phyloP scores from a whole-genome alignment of 257 asterid species.

The Solanum chiquidenum region DNA sequence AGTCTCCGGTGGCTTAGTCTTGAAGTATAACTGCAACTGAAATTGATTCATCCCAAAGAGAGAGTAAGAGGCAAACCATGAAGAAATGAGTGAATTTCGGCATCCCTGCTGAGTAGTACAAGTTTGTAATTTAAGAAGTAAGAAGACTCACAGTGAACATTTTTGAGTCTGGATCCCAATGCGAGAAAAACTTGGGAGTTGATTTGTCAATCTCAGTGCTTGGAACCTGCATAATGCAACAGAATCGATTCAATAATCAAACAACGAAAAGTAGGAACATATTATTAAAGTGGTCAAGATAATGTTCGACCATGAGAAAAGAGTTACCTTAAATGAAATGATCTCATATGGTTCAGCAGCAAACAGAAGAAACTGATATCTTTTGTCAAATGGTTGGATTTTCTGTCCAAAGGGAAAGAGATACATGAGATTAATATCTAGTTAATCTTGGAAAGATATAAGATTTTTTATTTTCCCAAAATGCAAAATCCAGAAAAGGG shows the following conservation, averaged over 20 bases:
- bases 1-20: slow-evolving; percentile 73
- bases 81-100: not conserved
- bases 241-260: not conserved
- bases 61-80: not conserved
- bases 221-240: slow-evolving; percentile 53
- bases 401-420: slow-evolving; percentile 36
- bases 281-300: not conserved
- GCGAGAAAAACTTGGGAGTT: slow-evolving; percentile 95
- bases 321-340: slow-evolving; percentile 70
- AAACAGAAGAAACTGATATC: slow-evolving; percentile 80
- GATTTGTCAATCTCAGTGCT: slow-evolving; percentile 92
- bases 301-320: not conserved
- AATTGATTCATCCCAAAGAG: not conserved
- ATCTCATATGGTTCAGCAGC: slow-evolving; percentile 98
- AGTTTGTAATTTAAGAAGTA: not conserved
- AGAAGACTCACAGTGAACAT: slow-evolving; percentile 70
- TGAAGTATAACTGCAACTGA: slow-evolving; percentile 68
- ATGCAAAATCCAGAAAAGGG: not conserved
- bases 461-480: not conserved
- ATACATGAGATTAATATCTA: not conserved
- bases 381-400: slow-evolving; percentile 70
- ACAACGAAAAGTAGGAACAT: not conserved
- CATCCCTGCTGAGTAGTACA: not conserved
- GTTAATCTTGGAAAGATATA: not conserved
- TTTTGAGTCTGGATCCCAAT: slow-evolving; percentile 97